phyloP scores from a whole-genome alignment of 768 basidiomycete genomes.

The Candolleomyces aberdarensis region DNA sequence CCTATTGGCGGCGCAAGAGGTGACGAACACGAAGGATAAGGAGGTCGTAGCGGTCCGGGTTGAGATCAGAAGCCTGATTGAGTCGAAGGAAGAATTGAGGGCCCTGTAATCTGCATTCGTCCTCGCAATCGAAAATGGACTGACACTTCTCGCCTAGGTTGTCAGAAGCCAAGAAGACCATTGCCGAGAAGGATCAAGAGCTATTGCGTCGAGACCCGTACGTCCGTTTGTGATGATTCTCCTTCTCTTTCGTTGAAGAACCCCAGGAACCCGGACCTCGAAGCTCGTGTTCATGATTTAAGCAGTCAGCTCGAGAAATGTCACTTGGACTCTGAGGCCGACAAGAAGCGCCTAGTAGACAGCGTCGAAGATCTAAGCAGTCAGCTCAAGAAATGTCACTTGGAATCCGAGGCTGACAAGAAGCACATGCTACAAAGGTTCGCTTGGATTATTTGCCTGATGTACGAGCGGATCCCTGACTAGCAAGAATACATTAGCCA shows the following conservation, averaged over 20 bases:
- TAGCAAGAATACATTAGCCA: too few relatives aligned
- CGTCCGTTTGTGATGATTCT: not conserved
- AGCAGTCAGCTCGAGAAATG: slow-evolving; percentile 5
- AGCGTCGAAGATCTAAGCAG: not conserved
- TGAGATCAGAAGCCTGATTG: slow-evolving; percentile 18
- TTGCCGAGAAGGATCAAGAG: slow-evolving; percentile 18
- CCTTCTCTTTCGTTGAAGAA: not conserved
- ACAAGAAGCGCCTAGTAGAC: too few relatives aligned
- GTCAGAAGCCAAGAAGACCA: slow-evolving; percentile 20
- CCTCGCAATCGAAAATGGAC: not conserved
- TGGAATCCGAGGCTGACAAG: not conserved
- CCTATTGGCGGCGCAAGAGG: slow-evolving; percentile 20
- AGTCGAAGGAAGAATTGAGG: slow-evolving; percentile 26
- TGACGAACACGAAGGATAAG: slow-evolving; percentile 22
- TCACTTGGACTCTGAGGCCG: not conserved
- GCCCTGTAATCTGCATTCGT: slow-evolving; percentile 16
- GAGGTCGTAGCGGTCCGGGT: slow-evolving; percentile 19
- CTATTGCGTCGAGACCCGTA: slow-evolving; percentile 13
- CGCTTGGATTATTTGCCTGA: too few relatives aligned
- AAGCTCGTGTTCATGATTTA: slow-evolving; percentile 8
- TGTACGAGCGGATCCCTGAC: too few relatives aligned
- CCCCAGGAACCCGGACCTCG: slow-evolving; percentile 10
- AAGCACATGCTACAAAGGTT: too few relatives aligned
- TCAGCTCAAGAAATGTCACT: slow-evolving; percentile 3
- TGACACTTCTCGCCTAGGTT: slow-evolving; percentile 13